These are phyloP conservation scores for Picochlorum costavermella DNA, from an alignment of 139 green algal species.

Conservation along the genomic window DNA sequence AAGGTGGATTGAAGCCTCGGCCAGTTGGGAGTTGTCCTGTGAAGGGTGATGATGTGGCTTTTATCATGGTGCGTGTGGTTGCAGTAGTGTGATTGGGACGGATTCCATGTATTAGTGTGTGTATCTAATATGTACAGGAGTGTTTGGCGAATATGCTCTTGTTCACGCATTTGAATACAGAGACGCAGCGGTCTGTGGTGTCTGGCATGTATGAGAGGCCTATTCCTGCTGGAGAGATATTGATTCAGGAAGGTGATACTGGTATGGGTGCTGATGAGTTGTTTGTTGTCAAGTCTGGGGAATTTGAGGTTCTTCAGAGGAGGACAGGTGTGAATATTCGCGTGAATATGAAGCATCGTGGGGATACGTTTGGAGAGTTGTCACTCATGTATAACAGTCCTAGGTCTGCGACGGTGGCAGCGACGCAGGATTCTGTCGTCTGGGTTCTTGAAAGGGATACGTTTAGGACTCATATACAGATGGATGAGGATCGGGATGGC, in stretches of 20 bases:
- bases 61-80: not conserved
- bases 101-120: not conserved
- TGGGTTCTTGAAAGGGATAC: conserved; percentile 82
- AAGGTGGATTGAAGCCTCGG: not conserved
- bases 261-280: conserved; percentile 72
- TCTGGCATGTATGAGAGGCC: conserved; percentile 42
- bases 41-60: not conserved
- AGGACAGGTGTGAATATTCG: conserved; percentile 77
- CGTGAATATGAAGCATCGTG: conserved; percentile 78
- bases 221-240: conserved; percentile 65
- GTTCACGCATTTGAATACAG: conserved; percentile 64
- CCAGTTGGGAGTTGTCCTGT: not conserved
- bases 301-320: conserved; percentile 86
- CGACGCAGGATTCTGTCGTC: conserved; percentile 68
- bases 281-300: conserved; percentile 85
- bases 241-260: conserved; percentile 87
- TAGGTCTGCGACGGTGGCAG: conserved; percentile 79
- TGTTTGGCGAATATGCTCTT: conserved; percentile 72
- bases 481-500: conserved; percentile 51
- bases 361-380: conserved; percentile 86
- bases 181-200: conserved; percentile 53
- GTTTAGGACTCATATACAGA: conserved; percentile 70
- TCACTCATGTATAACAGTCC: conserved; percentile 84
- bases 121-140: conserved; percentile 28
- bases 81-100: not conserved